Evolutionary conservation across 2,329 filamentous ascomycete species (phyloP), one percentile per base, ranked within the genome.

Genomic region (Alternaria ethzedia): DNA sequence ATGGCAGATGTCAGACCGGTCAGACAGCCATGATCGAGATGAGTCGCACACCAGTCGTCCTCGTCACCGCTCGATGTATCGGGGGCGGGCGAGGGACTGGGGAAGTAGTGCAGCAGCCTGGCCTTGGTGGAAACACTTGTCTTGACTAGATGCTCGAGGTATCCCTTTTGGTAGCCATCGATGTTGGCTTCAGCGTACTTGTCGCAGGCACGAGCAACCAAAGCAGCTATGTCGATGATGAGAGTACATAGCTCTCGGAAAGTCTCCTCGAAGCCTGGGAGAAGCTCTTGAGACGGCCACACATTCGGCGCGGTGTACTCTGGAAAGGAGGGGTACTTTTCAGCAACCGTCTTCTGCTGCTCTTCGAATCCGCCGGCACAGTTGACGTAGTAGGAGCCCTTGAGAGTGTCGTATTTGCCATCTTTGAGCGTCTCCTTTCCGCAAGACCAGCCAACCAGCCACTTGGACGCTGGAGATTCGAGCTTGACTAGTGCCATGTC

Each of bases 1-100:
- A 98, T 97, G 70, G 95, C 94, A 3, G 91, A 95, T 0, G 96
- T 99, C 32, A 99, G 85, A 13, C 94, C 95, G 0, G 96, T 99
- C 30, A 99, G 86, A 77, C 95, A 98, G 46, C 96, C 94, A 74
- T 97, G 94, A 79, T 98, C 95, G 60, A 96, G 84, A 78, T 96
- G 92, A 2, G 91, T 93, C 9, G 94, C 92, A 79, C 95, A 99
- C 96, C 96, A 99, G 81, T 96, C 92, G 79, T 97, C 94, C 64
- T 93, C 90, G n/a, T 82, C 81, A 80, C 82, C 75, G 12, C 62
- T 65, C 3, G 61, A 49, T 4, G 61, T 47, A 28, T 70, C 57
- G 58, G 69, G 63, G 56, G 64, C 61, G 8, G 75, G 57, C 43
- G 71, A 61, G 23, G 78, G 76, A 11, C 75, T 73, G 10, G 95